Conservation (phyloP, 1,139 yeast genomes). For the Diutina sp. region DNA sequence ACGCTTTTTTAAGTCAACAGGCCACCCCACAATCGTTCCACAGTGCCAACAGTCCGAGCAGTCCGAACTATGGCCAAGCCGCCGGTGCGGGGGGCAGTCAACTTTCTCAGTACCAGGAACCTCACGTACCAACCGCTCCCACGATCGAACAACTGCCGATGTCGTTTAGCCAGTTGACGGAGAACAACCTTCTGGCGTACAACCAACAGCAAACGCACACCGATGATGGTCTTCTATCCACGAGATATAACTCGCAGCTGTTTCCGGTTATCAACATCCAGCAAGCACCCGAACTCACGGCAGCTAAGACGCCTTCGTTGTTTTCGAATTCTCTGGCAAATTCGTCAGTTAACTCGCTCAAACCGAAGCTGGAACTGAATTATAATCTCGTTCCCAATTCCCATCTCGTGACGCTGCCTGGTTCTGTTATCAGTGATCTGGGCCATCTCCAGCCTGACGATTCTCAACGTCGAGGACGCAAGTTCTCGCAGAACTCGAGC, state of each 20-base stretch:
- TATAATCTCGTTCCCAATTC: not conserved
- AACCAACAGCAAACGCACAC: slow-evolving; percentile 6
- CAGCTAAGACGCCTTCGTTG: slow-evolving; percentile 30
- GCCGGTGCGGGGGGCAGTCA: not conserved
- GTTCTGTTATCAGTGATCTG: not conserved
- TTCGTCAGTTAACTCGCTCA: slow-evolving; percentile 10
- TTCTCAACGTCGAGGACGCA: slow-evolving; percentile 21
- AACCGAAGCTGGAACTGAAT: not conserved
- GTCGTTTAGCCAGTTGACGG: slow-evolving; percentile 12
- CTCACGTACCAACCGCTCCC: not conserved
- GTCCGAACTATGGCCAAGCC: not conserved
- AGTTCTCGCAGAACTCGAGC: slow-evolving; percentile 13
- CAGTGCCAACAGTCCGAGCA: not conserved
- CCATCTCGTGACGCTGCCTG: not conserved
- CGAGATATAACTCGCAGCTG: slow-evolving; percentile 5
- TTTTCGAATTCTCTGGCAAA: slow-evolving; percentile 29
- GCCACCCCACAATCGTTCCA: not conserved
- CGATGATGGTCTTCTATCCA: slow-evolving; percentile 5
- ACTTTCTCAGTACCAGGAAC: not conserved
- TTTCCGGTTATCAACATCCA: slow-evolving; percentile 15
- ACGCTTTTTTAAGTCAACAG: not conserved
- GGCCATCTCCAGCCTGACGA: slow-evolving; percentile 23
- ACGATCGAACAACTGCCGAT: not conserved
- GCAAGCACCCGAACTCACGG: slow-evolving; percentile 20
- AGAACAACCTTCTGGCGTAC: slow-evolving; percentile 14